Percentiles rank a stretch among this genome's conserved stretches.
Conservation (phyloP, 179 eudicot genomes). For the Spinacia oleracea region DNA sequence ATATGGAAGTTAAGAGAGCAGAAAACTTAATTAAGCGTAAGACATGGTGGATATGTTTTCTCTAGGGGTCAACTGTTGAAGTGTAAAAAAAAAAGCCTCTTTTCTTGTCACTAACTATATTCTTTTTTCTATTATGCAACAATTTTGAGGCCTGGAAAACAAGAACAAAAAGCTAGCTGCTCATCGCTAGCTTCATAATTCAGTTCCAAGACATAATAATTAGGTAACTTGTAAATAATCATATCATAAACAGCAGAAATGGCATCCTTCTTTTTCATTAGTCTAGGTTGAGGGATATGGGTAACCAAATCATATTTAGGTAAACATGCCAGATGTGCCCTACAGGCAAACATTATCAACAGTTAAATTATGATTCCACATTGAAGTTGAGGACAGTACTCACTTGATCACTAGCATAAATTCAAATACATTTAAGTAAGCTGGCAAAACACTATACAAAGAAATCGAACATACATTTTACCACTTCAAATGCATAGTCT, state of each 20-base stretch:
- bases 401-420: background rate
- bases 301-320: background rate
- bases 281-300: background rate
- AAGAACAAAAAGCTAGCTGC: too few relatives aligned
- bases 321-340: slow-evolving; percentile 14
- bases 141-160: too few relatives aligned
- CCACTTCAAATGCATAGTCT: background rate
- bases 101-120: too few relatives aligned
- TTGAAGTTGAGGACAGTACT: slow-evolving; percentile 12
- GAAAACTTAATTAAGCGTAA: background rate
- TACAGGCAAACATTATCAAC: slow-evolving; percentile 8
- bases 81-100: too few relatives aligned
- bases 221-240: background rate
- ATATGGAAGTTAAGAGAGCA: background rate
- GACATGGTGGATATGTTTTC: too few relatives aligned
- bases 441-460: slow-evolving; percentile 10
- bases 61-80: too few relatives aligned
- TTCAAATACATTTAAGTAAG: background rate
- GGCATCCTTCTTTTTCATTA: background rate
- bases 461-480: slow-evolving; percentile 4
- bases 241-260: background rate
- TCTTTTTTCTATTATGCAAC: too few relatives aligned
- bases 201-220: background rate
- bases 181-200: background rate
- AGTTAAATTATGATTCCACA: background rate